Evolutionary conservation across 345 rosid species (phyloP), one percentile per base, ranked within the genome.

Genomic region (Kandelia obovata): DNA sequence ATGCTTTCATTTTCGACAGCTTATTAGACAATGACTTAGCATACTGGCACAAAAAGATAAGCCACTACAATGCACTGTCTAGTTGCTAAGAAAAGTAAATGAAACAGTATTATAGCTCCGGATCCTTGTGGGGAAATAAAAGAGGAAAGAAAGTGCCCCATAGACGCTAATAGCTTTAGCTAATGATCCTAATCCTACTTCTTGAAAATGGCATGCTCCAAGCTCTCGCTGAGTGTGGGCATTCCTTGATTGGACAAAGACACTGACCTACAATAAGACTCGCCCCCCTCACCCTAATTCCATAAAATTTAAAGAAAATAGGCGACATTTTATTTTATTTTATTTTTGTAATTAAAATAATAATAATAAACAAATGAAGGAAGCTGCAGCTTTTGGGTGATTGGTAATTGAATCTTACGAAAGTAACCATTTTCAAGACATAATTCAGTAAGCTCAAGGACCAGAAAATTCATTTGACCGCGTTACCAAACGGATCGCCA

Each of bases 401-500:
- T 23, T 63, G 55, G 46, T 2, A 39, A 39, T 39, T 39, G 9
- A 27, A 27, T 47, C 52, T 43, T 43, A 35, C 34, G 7, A 35
- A 34, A 67, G 37, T 53, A 31, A 43, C 23, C 57, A 61, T 31
- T 63, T 75, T 65, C 53, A 43, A 53, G 27, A 23, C 69, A 65
- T 28, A 72, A 63, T 56, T 49, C 25, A 60, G 47, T 26, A 39
- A 49, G 34, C 39, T 21, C n/a, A 62, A 25, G 55, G 13, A 47
- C 10, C 5, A 43, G 9, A 53, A 26, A n/a, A 7, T 32, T 28
- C 25, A 72, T 35, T 47, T 61, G 25, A 31, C n/a, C 39, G 3
- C 62, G 70, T n/a, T 56, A 28, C 67, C 67, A 39, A 72, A 53
- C 73, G 61, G 81, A 76, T 77, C 76, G n/a, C 23, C 64, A 59